Conservation (phyloP, 1,139 yeast genomes). For the Blastobotrys ciferrii region DNA sequence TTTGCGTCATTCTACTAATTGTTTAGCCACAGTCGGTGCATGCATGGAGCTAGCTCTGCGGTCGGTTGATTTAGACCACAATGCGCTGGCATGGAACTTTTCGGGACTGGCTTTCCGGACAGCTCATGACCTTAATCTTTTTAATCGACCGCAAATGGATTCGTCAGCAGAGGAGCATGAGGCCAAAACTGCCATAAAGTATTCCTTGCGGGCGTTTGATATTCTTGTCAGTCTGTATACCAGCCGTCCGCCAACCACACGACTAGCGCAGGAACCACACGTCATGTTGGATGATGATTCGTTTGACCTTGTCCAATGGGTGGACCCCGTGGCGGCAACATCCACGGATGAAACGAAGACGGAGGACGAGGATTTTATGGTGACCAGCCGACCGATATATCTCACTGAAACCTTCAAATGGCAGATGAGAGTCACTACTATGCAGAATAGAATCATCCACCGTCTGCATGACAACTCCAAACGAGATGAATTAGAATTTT, state of each 20-base stretch:
- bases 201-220: conserved; percentile 6
- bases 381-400: not conserved
- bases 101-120: conserved; percentile 10
- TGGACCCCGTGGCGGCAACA: conserved; percentile 9
- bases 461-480: not conserved
- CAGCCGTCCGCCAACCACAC: conserved; percentile 5
- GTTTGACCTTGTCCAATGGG: conserved; percentile 10
- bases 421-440: not conserved
- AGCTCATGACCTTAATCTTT: not conserved
- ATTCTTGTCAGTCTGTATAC: conserved; percentile 6
- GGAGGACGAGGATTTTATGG: not conserved
- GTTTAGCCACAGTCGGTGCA: conserved; percentile 9
- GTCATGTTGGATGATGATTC: conserved; percentile 2
- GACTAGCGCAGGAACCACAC: not conserved
- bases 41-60: conserved; percentile 8
- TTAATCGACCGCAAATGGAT: not conserved
- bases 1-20: not conserved
- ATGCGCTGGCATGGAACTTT: conserved; percentile 10
- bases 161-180: conserved; percentile 9
- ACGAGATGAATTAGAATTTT: not conserved
- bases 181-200: conserved; percentile 1
- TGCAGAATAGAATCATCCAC: not conserved
- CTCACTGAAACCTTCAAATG: conserved; percentile 10
- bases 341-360: not conserved
- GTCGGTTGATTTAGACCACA: conserved; percentile 3